A percentile compares a stretch with the other conserved stretches of the same genome.
Conservation (phyloP, 1,284 basidiomycete species). For the Leccinum fallax region DNA sequence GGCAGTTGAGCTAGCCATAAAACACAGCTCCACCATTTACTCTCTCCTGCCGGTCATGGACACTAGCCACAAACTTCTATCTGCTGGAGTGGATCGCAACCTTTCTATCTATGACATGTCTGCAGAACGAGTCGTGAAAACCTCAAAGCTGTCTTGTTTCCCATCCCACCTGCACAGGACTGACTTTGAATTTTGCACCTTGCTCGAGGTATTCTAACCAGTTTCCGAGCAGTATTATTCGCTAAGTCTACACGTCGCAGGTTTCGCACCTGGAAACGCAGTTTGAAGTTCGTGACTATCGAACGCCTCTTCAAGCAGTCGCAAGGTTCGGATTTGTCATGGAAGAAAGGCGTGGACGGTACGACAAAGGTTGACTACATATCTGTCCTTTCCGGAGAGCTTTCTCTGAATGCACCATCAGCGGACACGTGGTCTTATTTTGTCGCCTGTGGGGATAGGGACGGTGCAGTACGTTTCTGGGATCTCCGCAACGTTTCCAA, state of each 20-base stretch:
- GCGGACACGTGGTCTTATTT: slow-evolving; percentile 35
- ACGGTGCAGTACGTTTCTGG: slow-evolving; percentile 49
- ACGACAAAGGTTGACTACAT: slow-evolving; percentile 41
- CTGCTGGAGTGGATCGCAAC: slow-evolving; percentile 50
- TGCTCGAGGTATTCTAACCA: slow-evolving; percentile 44
- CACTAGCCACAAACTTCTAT: slow-evolving; percentile 49
- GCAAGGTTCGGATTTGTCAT: slow-evolving; percentile 48
- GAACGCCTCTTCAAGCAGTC: slow-evolving; percentile 38
- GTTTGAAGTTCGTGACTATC: slow-evolving; percentile 52
- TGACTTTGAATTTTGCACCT: slow-evolving; percentile 40
- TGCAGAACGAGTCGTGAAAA: slow-evolving; percentile 43
- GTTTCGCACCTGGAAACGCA: slow-evolving; percentile 54
- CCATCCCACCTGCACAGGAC: slow-evolving; percentile 47
- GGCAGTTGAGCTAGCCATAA: slow-evolving; percentile 40
- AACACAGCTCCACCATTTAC: slow-evolving; percentile 46
- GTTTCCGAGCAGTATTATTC: neutral
- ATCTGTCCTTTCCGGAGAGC: neutral
- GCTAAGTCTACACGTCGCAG: slow-evolving; percentile 29
- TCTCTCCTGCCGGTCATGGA: slow-evolving; percentile 46
- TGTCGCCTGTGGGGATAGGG: slow-evolving; percentile 48
- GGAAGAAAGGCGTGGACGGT: slow-evolving; percentile 44
- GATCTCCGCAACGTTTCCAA: slow-evolving; percentile 45
- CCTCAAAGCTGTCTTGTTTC: slow-evolving; percentile 45
- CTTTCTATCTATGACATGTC: slow-evolving; percentile 51
- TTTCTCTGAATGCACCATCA: slow-evolving; percentile 13